These are phyloP conservation scores for Alternaria dauci DNA, from an alignment of 2,329 filamentous ascomycete species.

Conservation along the genomic window DNA sequence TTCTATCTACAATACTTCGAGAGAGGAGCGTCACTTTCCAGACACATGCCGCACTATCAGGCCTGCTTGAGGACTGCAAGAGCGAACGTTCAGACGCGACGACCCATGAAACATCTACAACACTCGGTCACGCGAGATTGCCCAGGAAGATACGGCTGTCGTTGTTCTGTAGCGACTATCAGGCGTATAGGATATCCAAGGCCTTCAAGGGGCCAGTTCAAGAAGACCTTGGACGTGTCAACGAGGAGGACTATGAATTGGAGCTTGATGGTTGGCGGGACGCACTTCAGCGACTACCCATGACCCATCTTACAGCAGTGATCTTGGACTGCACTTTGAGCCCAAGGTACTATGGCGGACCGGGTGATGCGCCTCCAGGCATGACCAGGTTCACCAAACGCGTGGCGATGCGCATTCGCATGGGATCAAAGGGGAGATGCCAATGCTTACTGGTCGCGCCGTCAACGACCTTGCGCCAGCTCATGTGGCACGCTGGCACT, in stretches of 20 bases:
- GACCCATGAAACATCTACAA: background rate
- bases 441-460: constrained; percentile 2
- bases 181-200: background rate
- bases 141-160: background rate
- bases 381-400: background rate
- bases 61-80: background rate
- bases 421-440: constrained; percentile 3
- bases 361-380: constrained; percentile 1
- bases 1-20: background rate
- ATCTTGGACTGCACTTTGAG: constrained; percentile 1
- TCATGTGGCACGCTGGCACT: background rate
- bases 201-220: background rate
- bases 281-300: background rate
- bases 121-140: background rate
- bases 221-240: background rate
- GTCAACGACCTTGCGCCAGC: background rate
- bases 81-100: background rate
- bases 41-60: constrained; percentile 1
- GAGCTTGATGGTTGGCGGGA: constrained; percentile 5
- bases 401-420: background rate
- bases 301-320: constrained; percentile 1
- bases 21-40: constrained; percentile 6
- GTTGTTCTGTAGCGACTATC: background rate
- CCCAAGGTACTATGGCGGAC: constrained; percentile 1
- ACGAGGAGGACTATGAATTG: background rate